These are phyloP conservation scores for Ogataea philodendri DNA, from an alignment of 805 yeast species.

Conservation along the genomic window DNA sequence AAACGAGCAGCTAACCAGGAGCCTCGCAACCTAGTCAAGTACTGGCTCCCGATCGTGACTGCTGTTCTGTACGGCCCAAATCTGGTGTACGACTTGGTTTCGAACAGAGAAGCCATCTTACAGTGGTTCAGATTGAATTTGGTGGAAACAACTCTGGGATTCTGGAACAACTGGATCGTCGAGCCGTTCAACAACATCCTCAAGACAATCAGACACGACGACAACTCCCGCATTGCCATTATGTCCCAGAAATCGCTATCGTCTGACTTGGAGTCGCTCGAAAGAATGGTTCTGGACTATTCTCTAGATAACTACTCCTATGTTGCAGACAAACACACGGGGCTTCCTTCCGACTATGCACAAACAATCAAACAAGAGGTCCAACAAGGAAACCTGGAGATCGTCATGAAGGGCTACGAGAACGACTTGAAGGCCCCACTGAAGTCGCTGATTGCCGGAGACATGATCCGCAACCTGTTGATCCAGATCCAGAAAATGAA, in stretches of 20 bases:
- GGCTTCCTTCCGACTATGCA: too few relatives aligned
- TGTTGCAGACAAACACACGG: too few relatives aligned
- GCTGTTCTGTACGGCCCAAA: conserved; percentile 53
- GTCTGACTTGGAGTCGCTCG: conserved; percentile 76
- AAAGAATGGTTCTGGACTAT: conserved; percentile 84
- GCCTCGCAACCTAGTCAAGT: conserved; percentile 47
- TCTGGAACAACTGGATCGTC: conserved; percentile 80
- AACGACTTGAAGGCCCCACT: conserved; percentile 69
- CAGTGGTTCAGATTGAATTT: conserved; percentile 59
- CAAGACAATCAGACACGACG: conserved; percentile 82
- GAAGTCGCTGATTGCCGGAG: conserved; percentile 60
- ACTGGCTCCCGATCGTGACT: conserved; percentile 54
- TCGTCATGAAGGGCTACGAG: conserved; percentile 80
- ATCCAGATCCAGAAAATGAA: conserved; percentile 95
- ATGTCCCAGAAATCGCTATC: conserved; percentile 75
- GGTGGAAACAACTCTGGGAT: conserved; percentile 61
- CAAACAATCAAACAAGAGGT: conserved; percentile 46
- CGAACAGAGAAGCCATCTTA: conserved; percentile 51
- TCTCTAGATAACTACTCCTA: conserved; percentile 37
- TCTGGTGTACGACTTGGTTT: conserved; percentile 41
- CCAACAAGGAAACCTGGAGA: conserved; percentile 72
- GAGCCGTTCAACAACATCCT: conserved; percentile 71
- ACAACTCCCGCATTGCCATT: conserved; percentile 66
- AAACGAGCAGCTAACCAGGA: conserved; percentile 20
- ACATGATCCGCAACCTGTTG: conserved; percentile 69